Evolutionary conservation across 257 asterid genomes (phyloP).

Genomic region (Scutellaria galericulata): DNA sequence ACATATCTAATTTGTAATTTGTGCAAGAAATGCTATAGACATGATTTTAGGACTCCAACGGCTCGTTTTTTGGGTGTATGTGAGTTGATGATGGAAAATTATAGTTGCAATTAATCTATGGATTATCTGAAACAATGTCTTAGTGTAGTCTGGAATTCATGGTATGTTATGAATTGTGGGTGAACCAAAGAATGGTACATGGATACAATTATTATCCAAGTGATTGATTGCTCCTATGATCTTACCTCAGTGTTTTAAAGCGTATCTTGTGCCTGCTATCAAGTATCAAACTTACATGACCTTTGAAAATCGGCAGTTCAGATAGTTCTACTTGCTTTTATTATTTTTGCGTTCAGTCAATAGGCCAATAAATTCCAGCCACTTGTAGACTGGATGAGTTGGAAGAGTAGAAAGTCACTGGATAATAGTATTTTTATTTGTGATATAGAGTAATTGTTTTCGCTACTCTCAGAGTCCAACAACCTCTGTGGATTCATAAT

Average conservation of each 20-base stretch:
- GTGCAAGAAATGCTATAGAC: neutral
- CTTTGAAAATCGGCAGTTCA: neutral
- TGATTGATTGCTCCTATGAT: conserved; percentile 15
- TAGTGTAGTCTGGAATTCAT: neutral
- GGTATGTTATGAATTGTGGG: conserved; percentile 1
- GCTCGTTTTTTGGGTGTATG: neutral
- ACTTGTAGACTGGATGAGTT: neutral
- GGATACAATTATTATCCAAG: neutral
- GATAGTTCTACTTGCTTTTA: neutral
- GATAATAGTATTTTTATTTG: neutral
- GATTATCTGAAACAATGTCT: neutral
- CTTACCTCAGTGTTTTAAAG: neutral
- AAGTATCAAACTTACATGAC: neutral
- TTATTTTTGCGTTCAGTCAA: conserved; percentile 3
- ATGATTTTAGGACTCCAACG: neutral
- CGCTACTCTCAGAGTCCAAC: neutral
- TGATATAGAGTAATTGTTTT: neutral
- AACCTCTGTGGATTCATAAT: neutral
- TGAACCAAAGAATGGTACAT: neutral
- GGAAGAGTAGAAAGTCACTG: neutral
- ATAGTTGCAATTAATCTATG: conserved; percentile 11
- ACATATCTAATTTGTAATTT: neutral
- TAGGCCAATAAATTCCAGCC: conserved; percentile 19
- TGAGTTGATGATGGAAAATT: conserved; percentile 11
- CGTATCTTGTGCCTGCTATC: neutral